These are phyloP conservation scores for Trichoderma semiorbis DNA, from an alignment of 2,329 filamentous ascomycete genomes.

Conservation along the genomic window DNA sequence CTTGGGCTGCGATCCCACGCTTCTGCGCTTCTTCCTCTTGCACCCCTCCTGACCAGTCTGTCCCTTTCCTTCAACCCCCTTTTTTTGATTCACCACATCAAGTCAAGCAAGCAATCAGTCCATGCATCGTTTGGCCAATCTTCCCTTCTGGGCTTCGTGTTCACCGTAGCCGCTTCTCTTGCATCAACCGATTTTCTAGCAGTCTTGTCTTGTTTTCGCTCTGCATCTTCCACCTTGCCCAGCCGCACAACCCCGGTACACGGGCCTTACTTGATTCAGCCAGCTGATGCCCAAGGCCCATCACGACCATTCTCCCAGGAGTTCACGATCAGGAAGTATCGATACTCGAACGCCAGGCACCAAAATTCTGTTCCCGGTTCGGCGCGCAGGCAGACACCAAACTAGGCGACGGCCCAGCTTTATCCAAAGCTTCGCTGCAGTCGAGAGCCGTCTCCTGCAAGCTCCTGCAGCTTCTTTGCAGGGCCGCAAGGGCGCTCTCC, in stretches of 20 bases:
- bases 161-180: not conserved
- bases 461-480: constrained; percentile 17
- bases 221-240: not conserved
- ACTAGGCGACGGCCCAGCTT: not conserved
- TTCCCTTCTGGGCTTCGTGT: constrained; percentile 1
- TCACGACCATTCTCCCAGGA: constrained; percentile 8
- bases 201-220: not conserved
- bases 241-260: constrained; percentile 10
- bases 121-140: not conserved
- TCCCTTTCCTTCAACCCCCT: constrained; percentile 7
- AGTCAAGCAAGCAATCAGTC: not conserved
- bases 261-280: constrained; percentile 17
- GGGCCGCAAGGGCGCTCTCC: constrained; percentile 7
- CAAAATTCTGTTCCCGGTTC: not conserved
- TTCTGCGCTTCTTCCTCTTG: constrained; percentile 12
- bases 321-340: not conserved
- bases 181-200: not conserved
- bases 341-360: not conserved
- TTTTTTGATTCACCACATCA: constrained; percentile 10
- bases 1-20: constrained; percentile 1
- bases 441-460: constrained; percentile 9
- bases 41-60: constrained; percentile 12
- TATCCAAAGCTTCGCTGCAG: not conserved
- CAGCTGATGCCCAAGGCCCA: constrained; percentile 13
- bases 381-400: not conserved